These are phyloP conservation scores for Pterocarpus macrocarpus DNA, from an alignment of 306 rosid genomes.

Conservation along the genomic window DNA sequence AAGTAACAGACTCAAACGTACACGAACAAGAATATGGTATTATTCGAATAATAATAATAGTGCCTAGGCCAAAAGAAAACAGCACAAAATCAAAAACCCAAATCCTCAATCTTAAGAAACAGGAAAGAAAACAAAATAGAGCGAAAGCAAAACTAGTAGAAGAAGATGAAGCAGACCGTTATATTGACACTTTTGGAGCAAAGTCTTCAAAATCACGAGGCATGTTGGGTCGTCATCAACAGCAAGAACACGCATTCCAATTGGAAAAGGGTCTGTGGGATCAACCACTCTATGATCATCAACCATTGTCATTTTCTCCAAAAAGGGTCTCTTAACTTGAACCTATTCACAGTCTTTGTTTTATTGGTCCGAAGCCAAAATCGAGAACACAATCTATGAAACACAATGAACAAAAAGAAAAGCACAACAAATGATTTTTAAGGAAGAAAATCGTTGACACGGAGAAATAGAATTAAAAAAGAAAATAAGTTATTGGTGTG, in stretches of 20 bases:
- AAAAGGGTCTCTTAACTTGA: neutral
- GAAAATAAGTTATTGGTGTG: neutral
- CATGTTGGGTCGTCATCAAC: conserved; percentile 94
- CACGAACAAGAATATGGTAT: neutral
- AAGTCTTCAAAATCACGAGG: conserved; percentile 72
- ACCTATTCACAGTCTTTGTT: neutral
- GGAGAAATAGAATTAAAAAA: conserved; percentile 35
- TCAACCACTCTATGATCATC: conserved; percentile 52
- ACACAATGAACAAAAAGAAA: neutral
- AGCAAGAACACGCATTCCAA: conserved; percentile 94
- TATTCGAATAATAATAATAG: neutral
- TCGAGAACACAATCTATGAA: conserved; percentile 47
- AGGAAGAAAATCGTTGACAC: conserved; percentile 39
- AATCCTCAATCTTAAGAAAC: neutral
- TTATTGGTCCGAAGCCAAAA: conserved; percentile 32
- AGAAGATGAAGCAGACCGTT: conserved; percentile 61
- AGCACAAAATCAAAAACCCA: conserved; percentile 35
- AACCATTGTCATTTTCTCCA: conserved; percentile 61
- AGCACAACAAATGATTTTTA: conserved; percentile 34
- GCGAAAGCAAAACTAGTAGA: neutral
- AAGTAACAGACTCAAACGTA: neutral
- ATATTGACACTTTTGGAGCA: conserved; percentile 84
- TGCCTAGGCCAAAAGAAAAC: neutral
- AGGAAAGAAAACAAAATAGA: neutral
- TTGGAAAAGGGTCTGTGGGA: conserved; percentile 71